Conservation (phyloP, 306 rosid species). For the Calophaca sinica region DNA sequence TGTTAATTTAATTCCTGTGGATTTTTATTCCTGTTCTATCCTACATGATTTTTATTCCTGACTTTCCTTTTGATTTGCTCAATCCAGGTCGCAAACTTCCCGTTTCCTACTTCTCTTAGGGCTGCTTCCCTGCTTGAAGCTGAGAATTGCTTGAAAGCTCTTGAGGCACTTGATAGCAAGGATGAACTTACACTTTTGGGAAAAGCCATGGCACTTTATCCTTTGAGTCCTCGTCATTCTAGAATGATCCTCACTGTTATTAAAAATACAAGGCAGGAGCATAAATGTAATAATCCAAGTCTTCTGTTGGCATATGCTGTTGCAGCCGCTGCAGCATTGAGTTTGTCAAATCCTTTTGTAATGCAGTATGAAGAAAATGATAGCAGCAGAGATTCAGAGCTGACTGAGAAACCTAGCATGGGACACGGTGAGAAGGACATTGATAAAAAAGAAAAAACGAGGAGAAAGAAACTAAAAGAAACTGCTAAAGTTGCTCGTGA, state of each 20-base stretch:
- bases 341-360: constrained; percentile 81
- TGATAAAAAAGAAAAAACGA: constrained; percentile 59
- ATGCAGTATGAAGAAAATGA: constrained; percentile 70
- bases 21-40: constrained; percentile 3
- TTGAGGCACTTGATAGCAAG: constrained; percentile 81
- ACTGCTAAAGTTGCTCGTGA: constrained; percentile 64
- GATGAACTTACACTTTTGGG: constrained; percentile 76
- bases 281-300: constrained; percentile 54
- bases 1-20: constrained; percentile 33
- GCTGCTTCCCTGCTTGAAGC: constrained; percentile 71
- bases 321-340: constrained; percentile 91
- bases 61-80: constrained; percentile 32
- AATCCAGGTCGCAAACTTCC: constrained; percentile 77
- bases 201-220: constrained; percentile 85
- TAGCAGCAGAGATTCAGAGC: constrained; percentile 51
- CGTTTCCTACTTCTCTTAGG: constrained; percentile 91
- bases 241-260: constrained; percentile 87
- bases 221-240: constrained; percentile 97
- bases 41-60: constrained; percentile 1
- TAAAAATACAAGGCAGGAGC: constrained; percentile 59
- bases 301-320: constrained; percentile 76
- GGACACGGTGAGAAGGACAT: constrained; percentile 44
- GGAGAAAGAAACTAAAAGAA: constrained; percentile 75
- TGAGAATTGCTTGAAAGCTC: constrained; percentile 82
- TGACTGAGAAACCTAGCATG: constrained; percentile 46